Evolutionary conservation across 176 grass and related monocot genomes (phyloP), one percentile per base, ranked within the genome.

Genomic region (Oryza nivara): DNA sequence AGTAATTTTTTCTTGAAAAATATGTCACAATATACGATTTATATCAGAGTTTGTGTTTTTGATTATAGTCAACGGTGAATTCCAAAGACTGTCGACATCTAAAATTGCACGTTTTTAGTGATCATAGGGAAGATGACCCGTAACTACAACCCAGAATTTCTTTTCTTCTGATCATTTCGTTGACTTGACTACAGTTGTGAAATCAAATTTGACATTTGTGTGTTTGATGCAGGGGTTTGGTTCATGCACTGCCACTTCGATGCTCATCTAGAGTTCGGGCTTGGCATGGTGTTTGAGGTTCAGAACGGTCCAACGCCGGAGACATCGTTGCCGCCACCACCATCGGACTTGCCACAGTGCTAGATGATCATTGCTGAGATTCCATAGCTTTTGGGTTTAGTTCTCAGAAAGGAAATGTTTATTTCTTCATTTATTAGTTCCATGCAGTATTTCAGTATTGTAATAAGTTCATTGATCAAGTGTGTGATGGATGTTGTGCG

Each of bases 241-340:
- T 88, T 66, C 44, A 83, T 88, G 86, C 86, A 88, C 58, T 88
- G 86, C 56, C 86, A 88, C 68, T 83, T 79, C 14, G 86, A 88
- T 4, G 15, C 74, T 34, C 86, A 88, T 67, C 67, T 88, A 56
- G 68, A 73, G 19, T 4, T 83, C 0, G 86, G 86, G 3, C 75
- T 88, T 58, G 86, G 1, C 20, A 88, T 88, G 86, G 68, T 88
- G 32, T 88, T 83, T 14, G 74, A 88, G 44, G 86, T 88, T 40
- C 32, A 67, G 56, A 3, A 88, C 0, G 80, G 80, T 9, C 54
- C 80, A 1, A 83, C 86, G 0, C 7, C 4, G 0, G 74, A 79
- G 17, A 83, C 86, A 11, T 67, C 54, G 23, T 7, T 88, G 26
- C 86, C 80, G 8, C 12, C 45, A 2, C 86, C 74, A 5, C 86